Evolutionary conservation across 805 yeast genomes (phyloP).

Genomic region (Clavispora carvajalis): DNA sequence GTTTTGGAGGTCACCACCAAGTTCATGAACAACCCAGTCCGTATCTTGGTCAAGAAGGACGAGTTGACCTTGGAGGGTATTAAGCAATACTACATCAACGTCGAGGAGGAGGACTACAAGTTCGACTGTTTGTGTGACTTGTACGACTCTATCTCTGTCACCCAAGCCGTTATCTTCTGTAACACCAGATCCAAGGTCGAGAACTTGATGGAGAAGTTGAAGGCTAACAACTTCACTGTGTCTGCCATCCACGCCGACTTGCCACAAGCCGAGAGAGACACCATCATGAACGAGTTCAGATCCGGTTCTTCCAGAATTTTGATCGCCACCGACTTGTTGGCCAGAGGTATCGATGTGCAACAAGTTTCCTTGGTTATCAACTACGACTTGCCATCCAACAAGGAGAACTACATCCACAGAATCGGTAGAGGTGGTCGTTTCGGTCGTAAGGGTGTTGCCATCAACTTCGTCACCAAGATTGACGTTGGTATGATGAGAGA

Average conservation of each 20-base stretch:
- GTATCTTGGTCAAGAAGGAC: conserved; percentile 91
- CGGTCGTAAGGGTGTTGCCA: conserved; percentile 98
- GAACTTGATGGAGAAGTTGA: conserved; percentile 71
- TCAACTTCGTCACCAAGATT: conserved; percentile 81
- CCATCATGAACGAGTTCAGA: conserved; percentile 93
- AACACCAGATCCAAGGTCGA: conserved; percentile 94
- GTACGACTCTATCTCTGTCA: conserved; percentile 90
- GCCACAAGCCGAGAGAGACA: conserved; percentile 90
- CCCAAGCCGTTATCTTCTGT: conserved; percentile 97
- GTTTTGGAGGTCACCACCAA: conserved; percentile 86
- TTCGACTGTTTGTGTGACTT: conserved; percentile 91
- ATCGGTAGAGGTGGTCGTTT: conserved; percentile 98
- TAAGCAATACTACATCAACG: conserved; percentile 85
- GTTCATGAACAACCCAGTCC: conserved; percentile 92
- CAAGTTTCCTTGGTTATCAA: conserved; percentile 93
- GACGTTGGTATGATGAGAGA: conserved; percentile 75
- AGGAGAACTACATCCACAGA: conserved; percentile 94
- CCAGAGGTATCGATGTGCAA: conserved; percentile 81
- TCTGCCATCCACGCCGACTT: conserved; percentile 95
- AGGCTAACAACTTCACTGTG: conserved; percentile 80
- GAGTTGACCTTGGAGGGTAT: conserved; percentile 95
- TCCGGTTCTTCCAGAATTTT: conserved; percentile 89
- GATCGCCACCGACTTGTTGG: conserved; percentile 85
- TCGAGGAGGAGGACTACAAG: conserved; percentile 91
- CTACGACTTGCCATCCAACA: conserved; percentile 85